phyloP scores from a whole-genome alignment of 441 rosid genomes.

The Pelargonium fulgidum region DNA sequence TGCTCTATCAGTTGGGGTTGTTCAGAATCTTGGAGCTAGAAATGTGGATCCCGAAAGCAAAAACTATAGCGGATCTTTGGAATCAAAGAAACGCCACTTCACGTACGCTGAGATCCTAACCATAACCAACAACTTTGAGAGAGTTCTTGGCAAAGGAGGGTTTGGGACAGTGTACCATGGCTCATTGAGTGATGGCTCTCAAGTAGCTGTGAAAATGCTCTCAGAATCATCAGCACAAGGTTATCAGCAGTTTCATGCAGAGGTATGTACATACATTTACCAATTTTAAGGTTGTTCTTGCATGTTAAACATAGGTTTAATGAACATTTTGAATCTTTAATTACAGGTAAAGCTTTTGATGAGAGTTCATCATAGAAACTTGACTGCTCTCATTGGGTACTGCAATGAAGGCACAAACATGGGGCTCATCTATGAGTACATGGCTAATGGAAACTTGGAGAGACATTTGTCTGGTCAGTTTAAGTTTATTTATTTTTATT shows the following conservation, averaged over 20 bases:
- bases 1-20: not conserved
- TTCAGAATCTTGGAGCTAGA: not conserved
- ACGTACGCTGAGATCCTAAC: not conserved
- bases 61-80: not conserved
- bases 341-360: conserved; percentile 11
- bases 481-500: not conserved
- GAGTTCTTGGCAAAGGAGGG: conserved; percentile 12
- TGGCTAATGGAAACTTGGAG: conserved; percentile 13
- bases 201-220: conserved; percentile 16
- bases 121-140: conserved; percentile 8
- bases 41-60: not conserved
- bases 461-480: conserved; percentile 6
- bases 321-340: not conserved
- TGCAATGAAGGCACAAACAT: conserved; percentile 8
- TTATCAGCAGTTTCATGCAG: conserved; percentile 11
- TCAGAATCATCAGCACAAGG: conserved; percentile 12
- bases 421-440: conserved; percentile 14
- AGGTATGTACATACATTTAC: not conserved
- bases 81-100: conserved; percentile 3
- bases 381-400: conserved; percentile 9
- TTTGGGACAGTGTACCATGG: conserved; percentile 17
- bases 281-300: not conserved
- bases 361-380: conserved; percentile 13
- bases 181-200: not conserved
- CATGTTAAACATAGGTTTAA: not conserved